These are phyloP conservation scores for Takakia lepidozioides DNA, from an alignment of 225 moss, liverwort and hornwort species.

Conservation along the genomic window DNA sequence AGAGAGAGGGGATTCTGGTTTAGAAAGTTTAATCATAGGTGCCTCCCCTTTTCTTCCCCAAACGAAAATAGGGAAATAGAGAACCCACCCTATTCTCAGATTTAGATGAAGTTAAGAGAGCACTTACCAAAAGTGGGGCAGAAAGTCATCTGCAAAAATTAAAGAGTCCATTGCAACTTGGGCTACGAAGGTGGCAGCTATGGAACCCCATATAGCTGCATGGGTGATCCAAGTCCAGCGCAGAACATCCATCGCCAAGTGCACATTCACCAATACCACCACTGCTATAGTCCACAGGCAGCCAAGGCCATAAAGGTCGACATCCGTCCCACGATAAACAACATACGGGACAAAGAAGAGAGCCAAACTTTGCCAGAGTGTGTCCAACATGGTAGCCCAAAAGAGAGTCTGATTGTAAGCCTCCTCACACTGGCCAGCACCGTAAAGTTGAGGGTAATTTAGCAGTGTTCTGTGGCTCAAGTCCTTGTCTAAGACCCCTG, in stretches of 20 bases:
- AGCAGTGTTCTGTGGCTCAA: slow-evolving; percentile 58
- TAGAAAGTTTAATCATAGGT: no score
- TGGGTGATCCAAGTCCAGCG: slow-evolving; percentile 75
- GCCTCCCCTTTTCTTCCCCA: no score
- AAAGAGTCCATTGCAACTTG: slow-evolving; percentile 58
- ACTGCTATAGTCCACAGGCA: slow-evolving; percentile 70
- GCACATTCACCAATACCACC: slow-evolving; percentile 70
- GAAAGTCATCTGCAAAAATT: slow-evolving; percentile 14
- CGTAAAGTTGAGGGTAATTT: slow-evolving; percentile 57
- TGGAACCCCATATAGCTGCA: slow-evolving; percentile 70
- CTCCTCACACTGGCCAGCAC: slow-evolving; percentile 63
- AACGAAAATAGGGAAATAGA: no score
- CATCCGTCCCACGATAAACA: slow-evolving; percentile 31
- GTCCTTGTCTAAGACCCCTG: slow-evolving; percentile 70
- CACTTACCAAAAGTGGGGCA: slow-evolving; percentile 49
- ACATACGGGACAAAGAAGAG: slow-evolving; percentile 75
- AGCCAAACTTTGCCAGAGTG: slow-evolving; percentile 82
- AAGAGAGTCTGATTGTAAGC: slow-evolving; percentile 72
- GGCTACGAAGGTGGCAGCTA: slow-evolving; percentile 42
- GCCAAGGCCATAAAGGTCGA: slow-evolving; percentile 63
- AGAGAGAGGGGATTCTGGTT: no score
- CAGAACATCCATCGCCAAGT: slow-evolving; percentile 82
- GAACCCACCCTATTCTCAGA: no score
- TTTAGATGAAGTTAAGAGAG: no score
- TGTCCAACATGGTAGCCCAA: slow-evolving; percentile 79